Conservation (phyloP, 805 yeast species). For the Candida maris region DNA sequence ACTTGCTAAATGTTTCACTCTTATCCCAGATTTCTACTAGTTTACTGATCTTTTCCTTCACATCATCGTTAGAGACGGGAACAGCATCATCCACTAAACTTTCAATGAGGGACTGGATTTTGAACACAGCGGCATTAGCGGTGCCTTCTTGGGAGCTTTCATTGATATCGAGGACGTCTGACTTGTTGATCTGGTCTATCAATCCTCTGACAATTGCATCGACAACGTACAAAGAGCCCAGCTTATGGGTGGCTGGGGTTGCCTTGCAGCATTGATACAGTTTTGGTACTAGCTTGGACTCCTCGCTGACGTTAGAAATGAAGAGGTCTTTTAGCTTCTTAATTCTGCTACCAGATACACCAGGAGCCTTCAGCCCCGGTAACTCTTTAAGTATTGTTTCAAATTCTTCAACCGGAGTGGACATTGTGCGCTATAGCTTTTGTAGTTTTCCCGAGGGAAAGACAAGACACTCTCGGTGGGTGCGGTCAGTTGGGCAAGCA, state of each 20-base stretch:
- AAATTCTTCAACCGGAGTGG: conserved; percentile 40
- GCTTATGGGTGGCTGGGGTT: conserved; percentile 75
- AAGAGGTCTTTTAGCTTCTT: conserved; percentile 80
- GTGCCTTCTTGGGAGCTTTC: conserved; percentile 62
- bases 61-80: conserved; percentile 50
- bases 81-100: conserved; percentile 61
- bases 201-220: conserved; percentile 89
- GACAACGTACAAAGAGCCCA: conserved; percentile 86
- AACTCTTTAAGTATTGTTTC: conserved; percentile 47
- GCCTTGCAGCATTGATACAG: conserved; percentile 66
- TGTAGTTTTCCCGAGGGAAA: too few species aligned
- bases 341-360: conserved; percentile 94
- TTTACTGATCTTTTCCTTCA: conserved; percentile 71
- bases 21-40: conserved; percentile 91
- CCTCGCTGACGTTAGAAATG: conserved; percentile 51
- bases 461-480: too few species aligned
- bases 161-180: conserved; percentile 46
- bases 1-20: conserved; percentile 68
- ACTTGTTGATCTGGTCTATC: conserved; percentile 64
- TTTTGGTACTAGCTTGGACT: conserved; percentile 51
- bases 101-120: conserved; percentile 61
- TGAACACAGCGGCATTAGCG: conserved; percentile 66
- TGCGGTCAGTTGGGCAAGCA: too few species aligned
- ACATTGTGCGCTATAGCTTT: too few species aligned
- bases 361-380: conserved; percentile 70